Evolutionary conservation across 805 yeast species (phyloP), one percentile per base, ranked within the genome.

Genomic region (Lipomyces mesembrius): DNA sequence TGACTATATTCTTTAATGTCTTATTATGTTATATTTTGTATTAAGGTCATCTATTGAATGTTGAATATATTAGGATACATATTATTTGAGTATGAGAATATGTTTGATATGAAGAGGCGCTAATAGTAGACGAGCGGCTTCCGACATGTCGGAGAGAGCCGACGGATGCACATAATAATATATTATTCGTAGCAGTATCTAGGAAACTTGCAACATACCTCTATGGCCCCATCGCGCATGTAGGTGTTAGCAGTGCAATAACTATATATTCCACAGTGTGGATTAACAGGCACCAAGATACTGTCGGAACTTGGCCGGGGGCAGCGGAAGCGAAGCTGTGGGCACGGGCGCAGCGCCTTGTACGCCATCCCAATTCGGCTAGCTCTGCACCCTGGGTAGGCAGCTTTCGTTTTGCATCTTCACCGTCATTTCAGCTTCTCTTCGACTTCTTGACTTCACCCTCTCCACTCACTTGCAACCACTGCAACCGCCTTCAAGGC

Each of bases 151-250:
- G 17, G 14, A 37, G 39, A 11, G 12, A 9, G 39, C 17, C 14
- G 39, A 29, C 32, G 6, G 7, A n/a, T n/a, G n/a, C n/a, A n/a
- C n/a, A n/a, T n/a, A n/a, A n/a, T n/a, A n/a, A n/a, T n/a, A n/a
- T n/a, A n/a, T n/a, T n/a, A n/a, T n/a, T n/a, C n/a, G n/a, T n/a
- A 29, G 1, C 32, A 29, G 7, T 29, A 29, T 29, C 32, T 29
- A 29, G 5, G 32, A 29, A 5, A 29, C 32, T 29, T 29, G 32
- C 32, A 5, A 29, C 63, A 9, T 35, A 69, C 65, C 63, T 55
- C 29, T 22, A 61, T 39, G 25, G 72, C 71, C 29, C 60, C 68
- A 4, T 64, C 57, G 43, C 57, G 43, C 69, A 46, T 52, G 39
- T 57, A 71, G n/a, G 49, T 43, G 49, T 9, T n/a, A 2, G 6